Evolutionary conservation across 192 early-diverging fungal species (phyloP), one percentile per base, ranked within the genome.

Genomic region (Cetraspora pellucida): DNA sequence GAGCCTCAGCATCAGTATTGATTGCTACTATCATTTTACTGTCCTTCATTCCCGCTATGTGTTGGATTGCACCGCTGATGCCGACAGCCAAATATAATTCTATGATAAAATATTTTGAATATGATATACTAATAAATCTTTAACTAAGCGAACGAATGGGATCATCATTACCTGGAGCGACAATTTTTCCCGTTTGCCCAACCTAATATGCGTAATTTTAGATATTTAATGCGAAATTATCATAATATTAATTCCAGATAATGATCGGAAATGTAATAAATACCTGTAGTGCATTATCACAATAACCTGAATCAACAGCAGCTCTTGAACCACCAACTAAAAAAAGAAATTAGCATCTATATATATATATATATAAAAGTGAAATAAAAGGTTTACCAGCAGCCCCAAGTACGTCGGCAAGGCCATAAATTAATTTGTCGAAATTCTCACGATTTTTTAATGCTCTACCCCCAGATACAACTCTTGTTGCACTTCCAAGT

Each of bases 31-130:
- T 99, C 58, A 91, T 90, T 90, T 99, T 99, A 85, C 94, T 95
- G 81, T 99, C 97, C 87, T 99, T 99, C 97, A 98, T 98, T 80
- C 97, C 97, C 37, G 97, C 97, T 87, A 98, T 82, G 78, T 96
- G 96, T 89, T 96, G 92, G 81, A 99, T 99, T 46, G 97, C 97
- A 57, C 97, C 97, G 8, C 95, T 96, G 69, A 99, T 96, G 69
- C 95, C 97, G 76, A 97, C 93, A 75, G 93, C 97, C 75, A 99
- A 80, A 86, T 99, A 99, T 19, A 96, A 90, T 76, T 96, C 81
- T 85, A 72, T 16, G 46, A 27, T 21, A 63, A 8, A 72, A 54
- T 14, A 0, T 54, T 16, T 54, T 54, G 16, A 13, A 54, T 19
- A 19, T 54, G 19, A 16, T 54, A 13, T 54, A 54, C 16, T 54